These are phyloP conservation scores for Lentinula aciculospora DNA, from an alignment of 768 basidiomycete genomes.

Conservation along the genomic window DNA sequence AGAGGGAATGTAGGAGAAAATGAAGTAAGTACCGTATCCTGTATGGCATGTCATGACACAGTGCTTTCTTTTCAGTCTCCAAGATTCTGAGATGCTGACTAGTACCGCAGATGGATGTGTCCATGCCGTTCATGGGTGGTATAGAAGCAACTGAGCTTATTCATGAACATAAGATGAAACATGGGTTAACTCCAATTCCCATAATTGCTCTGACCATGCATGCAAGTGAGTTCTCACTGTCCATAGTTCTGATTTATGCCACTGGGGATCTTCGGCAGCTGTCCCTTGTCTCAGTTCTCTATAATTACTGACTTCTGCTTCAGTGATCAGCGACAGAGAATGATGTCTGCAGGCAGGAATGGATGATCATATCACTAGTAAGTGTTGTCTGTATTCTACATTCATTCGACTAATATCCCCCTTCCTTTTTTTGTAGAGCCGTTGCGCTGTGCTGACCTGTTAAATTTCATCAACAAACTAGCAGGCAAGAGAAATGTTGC, in stretches of 20 bases:
- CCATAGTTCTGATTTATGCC: background rate
- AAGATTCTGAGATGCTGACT: no score
- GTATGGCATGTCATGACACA: no score
- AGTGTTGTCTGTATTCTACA: conserved; percentile 3
- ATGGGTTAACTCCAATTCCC: conserved; percentile 67
- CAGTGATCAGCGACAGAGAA: conserved; percentile 87
- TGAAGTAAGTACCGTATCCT: no score
- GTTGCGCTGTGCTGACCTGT: conserved; percentile 67
- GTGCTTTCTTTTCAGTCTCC: no score
- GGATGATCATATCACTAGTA: conserved; percentile 35
- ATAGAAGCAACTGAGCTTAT: conserved; percentile 97
- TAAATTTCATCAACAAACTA: conserved; percentile 79
- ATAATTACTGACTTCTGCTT: conserved; percentile 10
- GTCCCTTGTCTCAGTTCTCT: no score
- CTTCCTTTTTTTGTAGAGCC: conserved; percentile 71
- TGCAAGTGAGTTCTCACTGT: conserved; percentile 64
- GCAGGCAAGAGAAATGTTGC: conserved; percentile 54
- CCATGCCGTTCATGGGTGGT: conserved; percentile 98
- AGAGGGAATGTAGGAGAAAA: no score
- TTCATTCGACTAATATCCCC: no score
- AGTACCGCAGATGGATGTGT: conserved; percentile 99
- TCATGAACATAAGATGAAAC: conserved; percentile 74
- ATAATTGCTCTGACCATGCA: conserved; percentile 98
- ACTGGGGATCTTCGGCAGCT: no score
- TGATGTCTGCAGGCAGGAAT: conserved; percentile 73